Evolutionary conservation across 495 filamentous ascomycete species (phyloP).

Genomic region (Penicillium simplicissimum): DNA sequence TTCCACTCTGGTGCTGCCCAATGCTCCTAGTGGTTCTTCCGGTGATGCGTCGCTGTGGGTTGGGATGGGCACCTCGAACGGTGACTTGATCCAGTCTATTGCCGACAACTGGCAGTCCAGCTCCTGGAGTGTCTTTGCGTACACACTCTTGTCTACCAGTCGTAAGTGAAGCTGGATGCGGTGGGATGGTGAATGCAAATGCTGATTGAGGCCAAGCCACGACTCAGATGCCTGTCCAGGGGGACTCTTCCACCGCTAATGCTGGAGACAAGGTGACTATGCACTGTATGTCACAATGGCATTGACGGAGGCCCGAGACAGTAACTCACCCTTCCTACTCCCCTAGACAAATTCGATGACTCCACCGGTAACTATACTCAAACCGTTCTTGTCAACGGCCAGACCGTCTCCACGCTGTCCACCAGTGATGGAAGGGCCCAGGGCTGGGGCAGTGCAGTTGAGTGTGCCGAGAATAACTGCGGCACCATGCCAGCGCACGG

Average conservation of each 20-base stretch:
- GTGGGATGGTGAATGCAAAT: background rate
- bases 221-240: slow-evolving; percentile 34
- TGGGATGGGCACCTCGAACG: slow-evolving; percentile 41
- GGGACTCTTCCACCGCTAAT: slow-evolving; percentile 20
- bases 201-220: slow-evolving; percentile 18
- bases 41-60: slow-evolving; percentile 37
- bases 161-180: slow-evolving; percentile 23
- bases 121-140: slow-evolving; percentile 34
- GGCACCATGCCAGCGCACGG: slow-evolving; percentile 41
- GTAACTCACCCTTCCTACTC: background rate
- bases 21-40: slow-evolving; percentile 27
- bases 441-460: slow-evolving; percentile 45
- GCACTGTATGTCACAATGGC: slow-evolving; percentile 26
- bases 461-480: slow-evolving; percentile 41
- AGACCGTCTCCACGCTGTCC: slow-evolving; percentile 40
- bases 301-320: background rate
- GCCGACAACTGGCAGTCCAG: slow-evolving; percentile 30
- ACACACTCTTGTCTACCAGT: slow-evolving; percentile 26
- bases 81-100: slow-evolving; percentile 41
- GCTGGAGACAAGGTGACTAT: slow-evolving; percentile 33
- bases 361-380: slow-evolving; percentile 41
- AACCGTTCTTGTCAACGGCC: slow-evolving; percentile 38
- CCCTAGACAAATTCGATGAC: slow-evolving; percentile 42
- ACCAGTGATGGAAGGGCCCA: slow-evolving; percentile 35
- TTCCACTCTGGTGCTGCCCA: slow-evolving; percentile 38